A percentile compares a stretch with the other conserved stretches of the same genome.
Evolutionary conservation across 805 yeast genomes (phyloP).

Genomic region (Metschnikowia orientalis): DNA sequence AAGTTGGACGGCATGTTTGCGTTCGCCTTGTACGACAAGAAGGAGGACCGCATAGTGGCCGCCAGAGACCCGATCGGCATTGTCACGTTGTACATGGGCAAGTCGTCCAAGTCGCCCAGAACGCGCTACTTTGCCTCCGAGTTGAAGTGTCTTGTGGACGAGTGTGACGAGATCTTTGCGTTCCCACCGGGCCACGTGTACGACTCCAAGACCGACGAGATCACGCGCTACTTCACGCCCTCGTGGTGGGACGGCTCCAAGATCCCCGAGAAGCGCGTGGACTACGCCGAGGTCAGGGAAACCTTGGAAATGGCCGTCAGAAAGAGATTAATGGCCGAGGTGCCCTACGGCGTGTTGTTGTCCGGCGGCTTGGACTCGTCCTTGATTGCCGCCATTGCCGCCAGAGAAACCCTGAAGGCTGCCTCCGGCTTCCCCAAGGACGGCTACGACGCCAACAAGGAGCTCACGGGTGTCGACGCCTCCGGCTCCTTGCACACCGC

Average conservation of each 20-base stretch:
- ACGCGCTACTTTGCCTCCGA: slow-evolving; percentile 91
- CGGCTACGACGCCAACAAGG: slow-evolving; percentile 59
- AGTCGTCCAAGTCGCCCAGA: slow-evolving; percentile 60
- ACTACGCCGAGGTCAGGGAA: slow-evolving; percentile 67
- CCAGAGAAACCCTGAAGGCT: slow-evolving; percentile 88
- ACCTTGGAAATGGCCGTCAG: slow-evolving; percentile 91
- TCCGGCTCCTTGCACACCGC: slow-evolving; percentile 74
- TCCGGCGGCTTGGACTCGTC: slow-evolving; percentile 98
- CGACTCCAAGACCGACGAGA: slow-evolving; percentile 83
- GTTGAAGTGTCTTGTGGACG: slow-evolving; percentile 88
- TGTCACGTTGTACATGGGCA: slow-evolving; percentile 94
- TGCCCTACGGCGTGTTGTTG: slow-evolving; percentile 94
- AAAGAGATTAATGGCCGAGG: slow-evolving; percentile 99
- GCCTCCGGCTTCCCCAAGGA: slow-evolving; percentile 42
- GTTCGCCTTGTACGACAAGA: slow-evolving; percentile 81
- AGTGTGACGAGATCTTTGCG: slow-evolving; percentile 86
- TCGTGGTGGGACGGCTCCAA: slow-evolving; percentile 85
- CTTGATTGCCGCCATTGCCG: slow-evolving; percentile 93
- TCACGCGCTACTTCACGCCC: slow-evolving; percentile 87
- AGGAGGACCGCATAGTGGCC: slow-evolving; percentile 83
- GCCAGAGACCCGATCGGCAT: slow-evolving; percentile 99
- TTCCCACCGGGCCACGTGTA: slow-evolving; percentile 99
- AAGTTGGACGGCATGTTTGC: slow-evolving; percentile 98
- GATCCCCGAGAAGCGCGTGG: slow-evolving; percentile 74
- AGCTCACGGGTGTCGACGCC: slow-evolving; percentile 90